Base-by-base conservation (phyloP, 768 basidiomycete species). In the Psilocybe azurescens region DNA sequence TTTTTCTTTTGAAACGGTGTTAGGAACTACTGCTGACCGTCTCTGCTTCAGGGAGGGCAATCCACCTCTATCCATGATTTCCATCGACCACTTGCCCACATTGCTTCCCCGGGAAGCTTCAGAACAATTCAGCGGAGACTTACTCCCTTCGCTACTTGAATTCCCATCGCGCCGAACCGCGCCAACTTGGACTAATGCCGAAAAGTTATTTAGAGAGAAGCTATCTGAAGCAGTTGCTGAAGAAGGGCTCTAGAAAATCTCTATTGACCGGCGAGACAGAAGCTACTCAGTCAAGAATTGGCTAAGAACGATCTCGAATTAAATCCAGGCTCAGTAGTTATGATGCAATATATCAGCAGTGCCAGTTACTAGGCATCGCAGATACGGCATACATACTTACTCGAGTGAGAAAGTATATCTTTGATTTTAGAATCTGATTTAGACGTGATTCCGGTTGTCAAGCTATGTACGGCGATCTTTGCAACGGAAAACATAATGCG, bases 41-140 rank as follows among this genome's bases (percentile, higher is more conserved):
- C 18, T 38, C 48, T 47, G 46, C 32, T 38, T 50, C 68, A 91
- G 91, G 61, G 56, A 79, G 52, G 88, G 80, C 32, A 85, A 88
- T 60, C 90, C 92, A 6, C 75, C 87, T 8, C 75, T 98, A 65
- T 89, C 88, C 6, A 91, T 99, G 65, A 87, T 97, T 65, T 95
- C 97, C 13, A 99, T 99, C 64, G 97, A 99, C 77, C 97, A 99
- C 73, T 82, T 99, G 64, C 97, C 97, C 9, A 97, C 97, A 29
- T 79, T 99, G 61, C 84, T 99, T 38, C 97, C 97, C 24, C 84
- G 97, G 53, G 97, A 99, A 75, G 91, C 97, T 3, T 97, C 95
- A 1, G 97, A 99, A 76, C 95, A 97, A 71, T 99, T 99, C 79
- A 95, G 94, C 70, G 68, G 76, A 2, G 94, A 96, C 75, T 82